Base-by-base conservation (phyloP, 805 yeast species). In the Pichia heedii region DNA sequence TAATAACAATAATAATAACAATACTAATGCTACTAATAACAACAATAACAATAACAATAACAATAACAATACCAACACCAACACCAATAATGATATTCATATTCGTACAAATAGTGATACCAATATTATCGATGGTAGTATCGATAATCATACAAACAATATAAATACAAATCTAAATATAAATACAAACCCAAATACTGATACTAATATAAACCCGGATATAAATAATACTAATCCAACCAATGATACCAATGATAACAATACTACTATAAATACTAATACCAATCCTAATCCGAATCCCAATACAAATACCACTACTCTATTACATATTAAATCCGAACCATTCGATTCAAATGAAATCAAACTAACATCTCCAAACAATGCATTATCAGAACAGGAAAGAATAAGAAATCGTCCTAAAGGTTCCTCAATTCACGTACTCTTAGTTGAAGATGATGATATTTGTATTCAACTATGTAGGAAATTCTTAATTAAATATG, bases 381-480 rank as follows among this genome's bases (percentile, higher is more conserved):
- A 29, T 29, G 32, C 32, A 29, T 29, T 29, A 15, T 29, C 32
- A 13, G 32, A 45, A 40, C 49, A 48, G 27, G 46, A 48, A 36
- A 40, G 52, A 21, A 36, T 54, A 5, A 19, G 49, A 18, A 54
- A 56, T 22, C 52, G 67, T 41, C 67, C 67, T 4, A 44, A 55
- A 4, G 65, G 63, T 2, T 59, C 66, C 2, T 59, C 59, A 21
- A 77, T 81, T 58, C 88, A 81, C 55, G 90, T 84, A 3, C 64
- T 83, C 35, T 62, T 84, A 22, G 93, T 84, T 15, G 94, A 83
- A 61, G 94, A 83, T 62, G 94, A 82, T 60, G 77, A 74, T 33
- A 85, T 84, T 33, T 84, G 96, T 53, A 83, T 87, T 42, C 85
- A 83, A 50, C 68, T 90, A 10, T 85, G 96, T 53, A 71, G 84